A percentile compares a stretch with the other conserved stretches of the same genome.
phyloP scores from a whole-genome alignment of 2,329 filamentous ascomycete species.

The Claviceps fusiformis region DNA sequence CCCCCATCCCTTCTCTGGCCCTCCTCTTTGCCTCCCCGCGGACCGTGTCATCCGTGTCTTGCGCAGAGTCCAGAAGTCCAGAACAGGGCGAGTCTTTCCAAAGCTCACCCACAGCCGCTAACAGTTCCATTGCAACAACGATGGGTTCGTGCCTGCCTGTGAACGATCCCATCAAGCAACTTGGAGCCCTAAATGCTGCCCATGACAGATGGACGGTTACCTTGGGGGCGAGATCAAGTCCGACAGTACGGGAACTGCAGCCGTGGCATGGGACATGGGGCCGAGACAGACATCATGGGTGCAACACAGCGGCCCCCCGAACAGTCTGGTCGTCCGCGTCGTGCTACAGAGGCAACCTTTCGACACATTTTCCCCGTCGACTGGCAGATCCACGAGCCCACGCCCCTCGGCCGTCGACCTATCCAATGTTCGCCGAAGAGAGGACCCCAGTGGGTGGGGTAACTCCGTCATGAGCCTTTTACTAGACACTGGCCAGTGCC shows the following conservation, averaged over 20 bases:
- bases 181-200: constrained; percentile 11
- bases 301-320: neutral
- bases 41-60: constrained; percentile 2
- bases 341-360: neutral
- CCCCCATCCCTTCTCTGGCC: no score
- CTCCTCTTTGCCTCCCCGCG: neutral
- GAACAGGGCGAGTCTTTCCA: neutral
- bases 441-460: constrained; percentile 2
- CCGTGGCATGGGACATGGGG: constrained; percentile 7
- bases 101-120: neutral
- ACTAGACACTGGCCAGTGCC: constrained; percentile 15
- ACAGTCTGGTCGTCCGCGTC: neutral
- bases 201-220: constrained; percentile 11
- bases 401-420: constrained; percentile 8
- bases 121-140: neutral
- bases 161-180: constrained; percentile 8
- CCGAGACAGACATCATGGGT: constrained; percentile 7
- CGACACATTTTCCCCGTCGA: neutral
- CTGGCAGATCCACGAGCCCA: neutral
- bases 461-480: constrained; percentile 9
- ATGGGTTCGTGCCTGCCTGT: neutral
- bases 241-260: constrained; percentile 8
- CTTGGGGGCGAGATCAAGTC: constrained; percentile 12
- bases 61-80: no score
- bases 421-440: constrained; percentile 21